These are phyloP conservation scores for Kwoniella bestiolae DNA, from an alignment of 768 basidiomycete species.

Conservation along the genomic window DNA sequence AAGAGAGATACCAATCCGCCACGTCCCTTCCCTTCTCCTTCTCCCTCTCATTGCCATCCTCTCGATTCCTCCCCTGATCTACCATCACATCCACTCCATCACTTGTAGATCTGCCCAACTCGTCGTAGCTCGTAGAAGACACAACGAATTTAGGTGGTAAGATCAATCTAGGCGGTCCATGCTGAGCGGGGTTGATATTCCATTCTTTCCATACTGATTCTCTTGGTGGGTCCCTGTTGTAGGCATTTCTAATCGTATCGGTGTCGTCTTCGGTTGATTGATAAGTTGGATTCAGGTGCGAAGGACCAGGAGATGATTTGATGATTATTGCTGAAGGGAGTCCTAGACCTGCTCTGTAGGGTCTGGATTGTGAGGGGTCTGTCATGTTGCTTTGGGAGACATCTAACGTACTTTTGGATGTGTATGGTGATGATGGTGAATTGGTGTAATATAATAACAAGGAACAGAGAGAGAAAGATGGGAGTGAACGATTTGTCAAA, in stretches of 20 bases:
- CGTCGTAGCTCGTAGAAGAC: slow-evolving; percentile 34
- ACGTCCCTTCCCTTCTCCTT: slow-evolving; percentile 34
- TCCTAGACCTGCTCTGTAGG: slow-evolving; percentile 39
- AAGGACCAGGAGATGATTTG: slow-evolving; percentile 19
- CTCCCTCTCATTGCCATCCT: slow-evolving; percentile 4
- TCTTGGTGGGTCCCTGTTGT: not conserved
- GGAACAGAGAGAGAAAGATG: not conserved
- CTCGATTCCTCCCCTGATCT: slow-evolving; percentile 19
- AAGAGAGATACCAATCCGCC: slow-evolving; percentile 38
- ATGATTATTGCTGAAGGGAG: slow-evolving; percentile 42
- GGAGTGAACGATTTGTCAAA: too few species aligned
- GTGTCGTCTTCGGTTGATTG: not conserved
- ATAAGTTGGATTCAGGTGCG: too few species aligned
- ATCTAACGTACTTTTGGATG: not conserved
- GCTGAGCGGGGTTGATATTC: slow-evolving; percentile 44
- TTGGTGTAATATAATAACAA: not conserved
- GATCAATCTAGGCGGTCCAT: slow-evolving; percentile 34
- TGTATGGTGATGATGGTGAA: not conserved
- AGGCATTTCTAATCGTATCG: not conserved
- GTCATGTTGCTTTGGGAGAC: slow-evolving; percentile 5
- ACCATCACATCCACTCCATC: slow-evolving; percentile 42
- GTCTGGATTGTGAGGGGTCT: not conserved
- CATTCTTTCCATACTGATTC: slow-evolving; percentile 41
- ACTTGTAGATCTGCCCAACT: slow-evolving; percentile 34
- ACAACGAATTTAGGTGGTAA: slow-evolving; percentile 40